Percentiles rank a stretch among this genome's conserved stretches.
These are phyloP conservation scores for Astrothelium subdiscretum DNA, from an alignment of 495 filamentous ascomycete genomes.

Conservation along the genomic window DNA sequence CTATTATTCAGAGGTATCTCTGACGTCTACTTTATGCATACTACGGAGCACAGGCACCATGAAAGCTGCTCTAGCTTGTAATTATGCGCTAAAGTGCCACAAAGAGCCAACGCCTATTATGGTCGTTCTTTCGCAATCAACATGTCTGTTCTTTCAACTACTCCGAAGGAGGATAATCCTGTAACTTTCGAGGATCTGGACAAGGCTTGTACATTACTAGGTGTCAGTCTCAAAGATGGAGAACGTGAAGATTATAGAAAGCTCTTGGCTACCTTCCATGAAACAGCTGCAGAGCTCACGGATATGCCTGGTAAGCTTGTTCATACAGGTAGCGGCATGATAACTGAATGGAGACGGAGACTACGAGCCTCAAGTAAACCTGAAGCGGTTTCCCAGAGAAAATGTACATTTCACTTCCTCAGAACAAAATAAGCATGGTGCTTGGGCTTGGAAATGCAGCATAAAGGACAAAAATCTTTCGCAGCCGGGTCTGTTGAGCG, in stretches of 20 bases:
- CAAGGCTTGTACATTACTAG: slow-evolving; percentile 10
- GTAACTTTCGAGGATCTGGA: slow-evolving; percentile 16
- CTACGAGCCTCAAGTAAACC: slow-evolving; percentile 16
- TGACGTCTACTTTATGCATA: not conserved
- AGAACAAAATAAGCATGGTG: slow-evolving; percentile 16
- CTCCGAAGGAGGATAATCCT: slow-evolving; percentile 13
- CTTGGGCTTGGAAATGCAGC: slow-evolving; percentile 23
- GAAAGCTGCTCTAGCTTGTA: too few species aligned
- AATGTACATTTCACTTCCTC: slow-evolving; percentile 11
- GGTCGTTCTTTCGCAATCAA: too few species aligned
- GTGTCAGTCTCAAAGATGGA: slow-evolving; percentile 19
- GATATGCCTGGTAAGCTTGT: slow-evolving; percentile 6
- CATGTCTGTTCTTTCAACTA: slow-evolving; percentile 8
- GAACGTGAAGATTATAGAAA: slow-evolving; percentile 24
- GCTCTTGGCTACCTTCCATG: slow-evolving; percentile 24
- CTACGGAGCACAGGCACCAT: too few species aligned
- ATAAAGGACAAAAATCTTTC: slow-evolving; percentile 13
- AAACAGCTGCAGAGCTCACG: slow-evolving; percentile 22
- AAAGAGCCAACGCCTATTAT: too few species aligned
- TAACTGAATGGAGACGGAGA: slow-evolving; percentile 7
- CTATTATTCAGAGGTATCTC: not conserved
- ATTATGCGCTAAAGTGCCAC: too few species aligned
- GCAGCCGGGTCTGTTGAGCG: slow-evolving; percentile 6
- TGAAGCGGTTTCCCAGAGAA: slow-evolving; percentile 16
- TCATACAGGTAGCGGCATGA: not conserved